Percentiles rank a stretch among this genome's conserved stretches.
Conservation (phyloP, 805 yeast species). For the Lachancea quebecensis region DNA sequence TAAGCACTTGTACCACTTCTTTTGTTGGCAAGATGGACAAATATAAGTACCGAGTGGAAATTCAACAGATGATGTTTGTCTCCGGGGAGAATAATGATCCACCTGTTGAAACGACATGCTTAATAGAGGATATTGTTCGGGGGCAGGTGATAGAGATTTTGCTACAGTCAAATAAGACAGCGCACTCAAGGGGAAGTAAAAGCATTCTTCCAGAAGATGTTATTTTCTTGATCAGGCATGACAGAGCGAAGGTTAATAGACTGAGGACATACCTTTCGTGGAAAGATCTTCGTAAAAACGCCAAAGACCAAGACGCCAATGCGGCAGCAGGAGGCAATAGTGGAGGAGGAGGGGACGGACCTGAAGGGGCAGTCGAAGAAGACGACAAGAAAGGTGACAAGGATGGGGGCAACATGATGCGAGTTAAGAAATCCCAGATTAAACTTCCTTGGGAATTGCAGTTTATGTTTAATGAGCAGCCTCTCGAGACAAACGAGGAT, state of each 20-base stretch:
- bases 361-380: slow-evolving; percentile 33
- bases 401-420: slow-evolving; percentile 39
- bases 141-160: slow-evolving; percentile 89
- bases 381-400: slow-evolving; percentile 36
- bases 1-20: too few species aligned
- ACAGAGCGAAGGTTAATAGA: slow-evolving; percentile 87
- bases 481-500: slow-evolving; percentile 62
- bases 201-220: slow-evolving; percentile 89
- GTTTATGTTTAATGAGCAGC: slow-evolving; percentile 89
- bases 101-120: slow-evolving; percentile 82
- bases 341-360: slow-evolving; percentile 37
- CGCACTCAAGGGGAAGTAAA: slow-evolving; percentile 72
- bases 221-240: slow-evolving; percentile 86
- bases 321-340: slow-evolving; percentile 50
- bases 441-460: slow-evolving; percentile 93
- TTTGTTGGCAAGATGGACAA: slow-evolving; percentile 28
- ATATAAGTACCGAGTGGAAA: slow-evolving; percentile 81
- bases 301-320: slow-evolving; percentile 59
- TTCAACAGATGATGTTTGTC: slow-evolving; percentile 99
- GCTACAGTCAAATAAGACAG: slow-evolving; percentile 69
- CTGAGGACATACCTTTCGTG: slow-evolving; percentile 86
- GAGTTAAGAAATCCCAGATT: slow-evolving; percentile 68
- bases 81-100: slow-evolving; percentile 93
- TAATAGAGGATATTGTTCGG: slow-evolving; percentile 90
- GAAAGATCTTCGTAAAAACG: slow-evolving; percentile 91